Conservation (phyloP, 441 rosid genomes). For the Hura crepitans region DNA sequence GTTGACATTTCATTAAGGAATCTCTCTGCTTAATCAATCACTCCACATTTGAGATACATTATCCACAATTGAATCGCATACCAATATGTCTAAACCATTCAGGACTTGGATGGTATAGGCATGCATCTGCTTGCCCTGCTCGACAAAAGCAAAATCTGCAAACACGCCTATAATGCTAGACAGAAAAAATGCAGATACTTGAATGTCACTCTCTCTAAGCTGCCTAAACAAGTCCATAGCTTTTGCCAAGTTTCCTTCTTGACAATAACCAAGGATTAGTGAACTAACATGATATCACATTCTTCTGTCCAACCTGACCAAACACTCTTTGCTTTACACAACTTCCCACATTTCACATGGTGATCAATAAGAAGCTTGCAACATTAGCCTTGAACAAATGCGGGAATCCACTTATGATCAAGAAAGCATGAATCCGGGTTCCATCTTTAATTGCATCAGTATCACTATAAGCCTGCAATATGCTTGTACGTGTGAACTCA, state of each 20-base stretch:
- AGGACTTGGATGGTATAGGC: constrained; percentile 58
- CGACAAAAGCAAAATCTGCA: constrained; percentile 78
- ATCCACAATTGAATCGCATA: constrained; percentile 60
- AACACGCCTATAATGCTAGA: constrained; percentile 70
- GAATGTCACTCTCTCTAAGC: constrained; percentile 38
- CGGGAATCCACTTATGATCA: constrained; percentile 54
- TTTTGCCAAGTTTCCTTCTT: constrained; percentile 55
- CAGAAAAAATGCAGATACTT: constrained; percentile 55
- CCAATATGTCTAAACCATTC: constrained; percentile 58
- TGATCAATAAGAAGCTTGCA: constrained; percentile 64
- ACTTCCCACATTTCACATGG: constrained; percentile 62
- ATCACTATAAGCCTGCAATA: constrained; percentile 60
- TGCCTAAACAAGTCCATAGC: constrained; percentile 64
- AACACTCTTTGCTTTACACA: constrained; percentile 57
- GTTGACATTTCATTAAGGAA: constrained; percentile 50
- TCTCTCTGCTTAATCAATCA: constrained; percentile 59
- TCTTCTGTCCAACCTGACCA: constrained; percentile 50
- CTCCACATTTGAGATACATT: constrained; percentile 89
- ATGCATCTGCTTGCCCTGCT: constrained; percentile 84
- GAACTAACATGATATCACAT: constrained; percentile 70
- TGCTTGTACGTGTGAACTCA: constrained; percentile 62
- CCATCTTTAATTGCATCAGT: constrained; percentile 51
- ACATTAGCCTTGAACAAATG: constrained; percentile 36
- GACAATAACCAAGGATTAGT: constrained; percentile 77
- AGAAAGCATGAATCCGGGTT: constrained; percentile 55